Conservation (phyloP, 2,329 filamentous ascomycete genomes). For the Aspergillus puulaauensis region DNA sequence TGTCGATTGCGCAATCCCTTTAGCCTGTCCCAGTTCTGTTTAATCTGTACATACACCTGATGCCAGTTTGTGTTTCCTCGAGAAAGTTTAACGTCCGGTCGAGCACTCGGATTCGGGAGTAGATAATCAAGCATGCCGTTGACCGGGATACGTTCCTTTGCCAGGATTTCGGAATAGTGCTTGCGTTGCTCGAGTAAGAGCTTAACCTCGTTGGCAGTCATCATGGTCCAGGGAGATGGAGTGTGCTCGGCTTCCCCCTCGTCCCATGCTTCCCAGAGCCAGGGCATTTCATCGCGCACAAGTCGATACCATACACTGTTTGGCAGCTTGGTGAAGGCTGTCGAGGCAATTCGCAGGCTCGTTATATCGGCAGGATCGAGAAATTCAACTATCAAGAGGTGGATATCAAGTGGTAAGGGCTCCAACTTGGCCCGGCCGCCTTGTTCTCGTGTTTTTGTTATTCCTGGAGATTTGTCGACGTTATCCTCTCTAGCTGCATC, state of each 20-base stretch:
- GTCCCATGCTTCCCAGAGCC: constrained; percentile 18
- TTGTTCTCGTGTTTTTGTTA: too few species aligned
- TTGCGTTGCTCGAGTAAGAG: background rate
- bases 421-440: background rate
- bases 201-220: background rate
- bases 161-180: too few species aligned
- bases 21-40: background rate
- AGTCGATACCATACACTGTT: constrained; percentile 14
- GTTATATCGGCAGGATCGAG: constrained; percentile 9
- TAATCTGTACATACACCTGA: background rate
- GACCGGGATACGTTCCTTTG: background rate
- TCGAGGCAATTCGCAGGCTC: constrained; percentile 10
- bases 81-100: background rate
- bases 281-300: constrained; percentile 18
- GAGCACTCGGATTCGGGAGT: background rate
- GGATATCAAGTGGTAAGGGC: constrained; percentile 8
- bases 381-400: background rate
- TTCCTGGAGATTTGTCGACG: too few species aligned
- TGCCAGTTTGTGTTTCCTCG: background rate
- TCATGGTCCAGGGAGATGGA: background rate
- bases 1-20: background rate
- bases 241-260: background rate
- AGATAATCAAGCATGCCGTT: background rate
- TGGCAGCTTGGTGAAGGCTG: constrained; percentile 12
- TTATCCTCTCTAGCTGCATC: background rate